Evolutionary conservation across 257 asterid genomes (phyloP), one percentile per base, ranked within the genome.

Genomic region (Leptodermis oblonga): DNA sequence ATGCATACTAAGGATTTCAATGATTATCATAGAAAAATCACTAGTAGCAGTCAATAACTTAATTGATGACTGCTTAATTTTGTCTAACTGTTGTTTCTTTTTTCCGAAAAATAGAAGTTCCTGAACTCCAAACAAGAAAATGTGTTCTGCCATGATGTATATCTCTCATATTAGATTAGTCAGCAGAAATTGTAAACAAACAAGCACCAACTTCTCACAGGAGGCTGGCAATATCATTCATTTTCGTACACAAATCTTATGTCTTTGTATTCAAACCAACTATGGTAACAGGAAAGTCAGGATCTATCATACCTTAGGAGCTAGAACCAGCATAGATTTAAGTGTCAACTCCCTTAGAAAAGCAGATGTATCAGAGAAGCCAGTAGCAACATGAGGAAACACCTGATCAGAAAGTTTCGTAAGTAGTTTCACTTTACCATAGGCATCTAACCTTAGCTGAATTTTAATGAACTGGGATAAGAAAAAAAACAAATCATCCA

Each of bases 311-410:
- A 91, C 99, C 97, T 94, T 94, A 59, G 99, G 99, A 73, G 97
- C 99, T 80, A 94, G 86, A 76, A 91, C 87, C 71, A 94, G 96
- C 97, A 94, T 94, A 67, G 97, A 91, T 80, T 91, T 94, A 67
- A 94, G 93, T 0, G 99, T 94, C 84, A 89, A 78, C 74, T 94
- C 99, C 86, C 97, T 86, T 28, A 94, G 84, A 76, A 86, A 91
- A 69, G 99, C 96, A 75, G 99, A 91, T 58, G 99, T 87, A 75
- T 94, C 99, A 3, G 96, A 86, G 72, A 94, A 94, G 61, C 99
- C 99, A 68, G 89, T 94, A 67, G 99, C 85, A 46, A 91, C 96
- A 75, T 94, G 99, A 76, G 96, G 90, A 78, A 86, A 94, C 76
- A 94, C 96, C 99, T 94, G 73, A 68, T 18, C 62, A 49, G 56